Conservation (phyloP, 148 eudicot species). For the Pouteria glomerata region DNA sequence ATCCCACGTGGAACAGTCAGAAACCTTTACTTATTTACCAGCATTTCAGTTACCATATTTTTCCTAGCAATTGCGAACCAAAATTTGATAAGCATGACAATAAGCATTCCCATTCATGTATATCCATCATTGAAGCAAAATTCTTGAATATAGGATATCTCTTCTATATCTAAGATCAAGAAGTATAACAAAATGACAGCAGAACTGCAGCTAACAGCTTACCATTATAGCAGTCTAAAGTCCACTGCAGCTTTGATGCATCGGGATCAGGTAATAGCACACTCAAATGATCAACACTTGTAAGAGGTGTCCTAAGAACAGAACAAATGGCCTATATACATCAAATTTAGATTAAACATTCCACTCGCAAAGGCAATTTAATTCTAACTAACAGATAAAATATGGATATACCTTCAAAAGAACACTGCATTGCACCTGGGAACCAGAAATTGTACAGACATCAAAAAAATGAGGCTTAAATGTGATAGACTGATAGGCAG, state of each 20-base stretch:
- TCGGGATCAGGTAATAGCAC: conserved; percentile 55
- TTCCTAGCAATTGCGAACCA: not conserved
- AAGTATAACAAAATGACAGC: not conserved
- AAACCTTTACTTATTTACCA: not conserved
- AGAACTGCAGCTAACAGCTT: conserved; percentile 2
- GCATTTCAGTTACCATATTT: not conserved
- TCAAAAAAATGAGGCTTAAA: conserved; percentile 84
- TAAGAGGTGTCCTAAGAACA: conserved; percentile 78
- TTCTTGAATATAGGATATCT: not conserved
- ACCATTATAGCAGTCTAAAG: conserved; percentile 79
- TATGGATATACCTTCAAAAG: conserved; percentile 68
- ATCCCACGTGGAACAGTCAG: not conserved
- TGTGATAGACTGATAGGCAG: conserved; percentile 77
- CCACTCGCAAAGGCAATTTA: not conserved
- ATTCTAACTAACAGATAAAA: not conserved
- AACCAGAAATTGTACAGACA: conserved; percentile 42
- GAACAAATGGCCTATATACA: conserved; percentile 74
- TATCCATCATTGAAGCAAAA: not conserved
- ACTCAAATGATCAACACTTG: conserved; percentile 67
- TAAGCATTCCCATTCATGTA: not conserved
- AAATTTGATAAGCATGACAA: not conserved
- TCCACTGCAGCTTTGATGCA: conserved; percentile 86
- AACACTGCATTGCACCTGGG: conserved; percentile 77
- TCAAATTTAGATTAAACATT: conserved; percentile 6
- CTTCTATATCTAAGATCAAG: not conserved